These are phyloP conservation scores for Coemansia sp. DNA, from an alignment of 192 early-diverging fungal species.

Conservation along the genomic window DNA sequence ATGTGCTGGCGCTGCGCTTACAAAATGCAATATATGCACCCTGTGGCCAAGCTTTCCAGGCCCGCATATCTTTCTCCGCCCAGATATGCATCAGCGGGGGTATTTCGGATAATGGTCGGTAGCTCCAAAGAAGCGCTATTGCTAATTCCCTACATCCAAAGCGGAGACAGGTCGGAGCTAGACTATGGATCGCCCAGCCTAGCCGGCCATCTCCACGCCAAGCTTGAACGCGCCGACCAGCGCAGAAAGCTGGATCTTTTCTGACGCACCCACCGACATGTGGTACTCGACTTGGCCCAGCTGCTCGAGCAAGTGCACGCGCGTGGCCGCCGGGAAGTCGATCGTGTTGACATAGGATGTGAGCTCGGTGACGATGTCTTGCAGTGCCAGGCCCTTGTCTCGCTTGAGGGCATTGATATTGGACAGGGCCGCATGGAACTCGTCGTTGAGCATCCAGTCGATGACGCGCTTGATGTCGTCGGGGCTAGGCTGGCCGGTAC, in stretches of 20 bases:
- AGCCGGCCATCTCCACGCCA: constrained; percentile 60
- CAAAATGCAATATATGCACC: too few species aligned
- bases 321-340: constrained; percentile 66
- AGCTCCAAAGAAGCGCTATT: too few species aligned
- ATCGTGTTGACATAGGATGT: constrained; percentile 57
- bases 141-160: too few species aligned
- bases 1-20: too few species aligned
- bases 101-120: too few species aligned
- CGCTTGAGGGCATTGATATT: constrained; percentile 68
- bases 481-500: constrained; percentile 87
- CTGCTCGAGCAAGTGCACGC: constrained; percentile 68
- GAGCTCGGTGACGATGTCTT: constrained; percentile 85
- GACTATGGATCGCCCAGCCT: neutral
- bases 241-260: constrained; percentile 82
- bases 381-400: constrained; percentile 82
- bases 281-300: constrained; percentile 85
- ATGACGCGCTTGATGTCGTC: constrained; percentile 72
- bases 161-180: too few species aligned
- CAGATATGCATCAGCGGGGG: too few species aligned
- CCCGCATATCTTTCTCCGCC: too few species aligned
- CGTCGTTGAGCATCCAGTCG: constrained; percentile 78
- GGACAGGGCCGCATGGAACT: constrained; percentile 70
- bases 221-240: constrained; percentile 84
- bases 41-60: too few species aligned
- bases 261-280: constrained; percentile 74